Evolutionary conservation across 1,139 yeast genomes (phyloP), one percentile per base, ranked within the genome.

Genomic region (Scheffersomyces titani): DNA sequence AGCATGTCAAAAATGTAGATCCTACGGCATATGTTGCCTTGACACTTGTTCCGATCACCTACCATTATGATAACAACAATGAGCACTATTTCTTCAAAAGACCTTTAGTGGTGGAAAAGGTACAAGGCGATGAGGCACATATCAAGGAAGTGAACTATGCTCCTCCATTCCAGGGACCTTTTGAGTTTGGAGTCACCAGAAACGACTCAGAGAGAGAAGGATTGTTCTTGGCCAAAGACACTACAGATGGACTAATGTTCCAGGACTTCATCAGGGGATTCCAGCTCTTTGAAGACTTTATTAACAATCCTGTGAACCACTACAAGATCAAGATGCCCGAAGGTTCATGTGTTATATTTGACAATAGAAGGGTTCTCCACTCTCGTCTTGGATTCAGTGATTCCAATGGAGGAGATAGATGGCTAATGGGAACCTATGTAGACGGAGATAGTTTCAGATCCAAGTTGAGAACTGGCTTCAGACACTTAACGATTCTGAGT

Each of bases 121-220:
- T 30, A 16, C 9, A 30, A 1, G 40, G 40, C 40, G 77, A 76
- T 5, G 57, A 66, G 21, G 76, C 76, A 7, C 68, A 70, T 48
- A 83, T 89, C 57, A 82, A 82, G 60, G 87, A 82, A 53, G 83
- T 89, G 45, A 89, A 89, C 65, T 90, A 90, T 68, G 86, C 96
- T 1, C 96, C 97, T 1, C 96, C 96, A 13, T 90, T 89, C 75
- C 96, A 90, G 66, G 96, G 92, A 0, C 96, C 96, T 0, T 84
- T 86, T 59, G 92, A 88, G 58, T 70, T 74, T 59, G 87, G 86
- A 21, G 75, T 83, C 24, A 74, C 78, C 44, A 71, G 70, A 51
- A 71, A 73, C 51, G 62, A 70, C 22, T 64, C 68, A 5, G 64
- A 47, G n/a, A 46, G 22, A 9, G 49, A 46, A 13, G 49, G n/a